These are phyloP conservation scores for Chlorella vulgaris DNA, from an alignment of 139 green algal species.

Conservation along the genomic window DNA sequence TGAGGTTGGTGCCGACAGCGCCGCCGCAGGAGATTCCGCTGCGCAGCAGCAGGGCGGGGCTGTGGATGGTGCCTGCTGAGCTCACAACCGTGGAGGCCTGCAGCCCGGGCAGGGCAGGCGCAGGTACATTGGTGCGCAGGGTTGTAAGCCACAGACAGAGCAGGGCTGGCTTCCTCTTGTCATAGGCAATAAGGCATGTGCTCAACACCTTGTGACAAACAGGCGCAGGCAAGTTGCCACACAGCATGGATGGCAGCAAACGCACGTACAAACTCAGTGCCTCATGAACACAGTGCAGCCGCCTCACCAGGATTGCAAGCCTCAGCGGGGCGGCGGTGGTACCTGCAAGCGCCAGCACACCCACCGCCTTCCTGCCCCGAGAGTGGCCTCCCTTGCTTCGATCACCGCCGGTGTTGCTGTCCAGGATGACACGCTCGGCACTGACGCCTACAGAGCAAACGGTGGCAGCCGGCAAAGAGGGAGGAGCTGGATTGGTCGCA, in stretches of 20 bases:
- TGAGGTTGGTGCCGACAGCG: slow-evolving; percentile 58
- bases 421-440: slow-evolving; percentile 42
- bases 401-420: not conserved
- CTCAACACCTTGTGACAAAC: too few relatives aligned
- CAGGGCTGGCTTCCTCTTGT: too few relatives aligned
- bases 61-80: slow-evolving; percentile 52
- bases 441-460: slow-evolving; percentile 30
- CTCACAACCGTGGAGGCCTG: slow-evolving; percentile 42
- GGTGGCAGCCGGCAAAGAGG: not conserved
- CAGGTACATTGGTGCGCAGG: too few relatives aligned
- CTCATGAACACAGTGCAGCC: not conserved
- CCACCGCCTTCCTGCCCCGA: not conserved
- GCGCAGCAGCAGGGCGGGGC: slow-evolving; percentile 69
- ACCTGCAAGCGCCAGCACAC: slow-evolving; percentile 11
- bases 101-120: too few relatives aligned
- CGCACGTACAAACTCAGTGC: not conserved
- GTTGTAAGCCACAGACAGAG: too few relatives aligned
- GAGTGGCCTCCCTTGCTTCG: not conserved
- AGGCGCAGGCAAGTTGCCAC: too few relatives aligned
- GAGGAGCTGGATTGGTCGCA: not conserved
- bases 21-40: slow-evolving; percentile 51
- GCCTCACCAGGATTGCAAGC: slow-evolving; percentile 23
- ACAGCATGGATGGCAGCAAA: not conserved
- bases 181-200: too few relatives aligned
- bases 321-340: not conserved